A percentile compares a stretch with the other conserved stretches of the same genome.
phyloP scores from a whole-genome alignment of 164 flowering plant species.

The Litsea cubeba region DNA sequence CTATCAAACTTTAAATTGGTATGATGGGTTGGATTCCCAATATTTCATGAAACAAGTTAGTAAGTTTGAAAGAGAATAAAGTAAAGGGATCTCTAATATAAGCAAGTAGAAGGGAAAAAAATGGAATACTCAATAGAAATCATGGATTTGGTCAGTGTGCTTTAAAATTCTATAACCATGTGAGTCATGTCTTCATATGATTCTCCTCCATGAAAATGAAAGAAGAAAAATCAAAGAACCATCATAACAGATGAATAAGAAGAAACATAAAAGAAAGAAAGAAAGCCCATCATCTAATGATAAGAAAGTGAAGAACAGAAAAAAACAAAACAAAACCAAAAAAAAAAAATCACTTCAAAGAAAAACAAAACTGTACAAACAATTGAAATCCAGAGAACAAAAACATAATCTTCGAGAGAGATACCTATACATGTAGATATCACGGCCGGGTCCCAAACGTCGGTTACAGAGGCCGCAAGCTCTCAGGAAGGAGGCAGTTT shows the following conservation, averaged over 20 bases:
- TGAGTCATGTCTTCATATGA: too few relatives aligned
- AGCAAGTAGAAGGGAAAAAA: too few relatives aligned
- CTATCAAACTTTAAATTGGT: background rate
- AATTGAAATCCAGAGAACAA: too few relatives aligned
- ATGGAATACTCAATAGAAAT: background rate
- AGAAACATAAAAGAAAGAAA: background rate
- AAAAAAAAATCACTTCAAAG: background rate
- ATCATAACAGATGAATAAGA: too few relatives aligned
- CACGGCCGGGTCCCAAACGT: conserved; percentile 52
- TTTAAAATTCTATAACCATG: too few relatives aligned
- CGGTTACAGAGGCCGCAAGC: conserved; percentile 65
- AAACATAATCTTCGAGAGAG: background rate
- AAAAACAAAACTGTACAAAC: background rate
- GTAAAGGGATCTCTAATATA: background rate
- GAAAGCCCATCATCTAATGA: background rate
- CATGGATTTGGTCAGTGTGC: background rate
- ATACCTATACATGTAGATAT: conserved; percentile 75
- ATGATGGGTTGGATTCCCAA: background rate
- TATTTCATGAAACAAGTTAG: background rate
- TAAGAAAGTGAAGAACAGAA: background rate
- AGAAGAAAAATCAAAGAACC: background rate
- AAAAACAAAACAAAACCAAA: too few relatives aligned
- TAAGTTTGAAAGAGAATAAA: background rate
- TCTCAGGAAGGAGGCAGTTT: conserved; percentile 43
- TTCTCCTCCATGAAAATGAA: background rate